Percentiles rank a stretch among this genome's conserved stretches.
phyloP scores from a whole-genome alignment of 495 filamentous ascomycete species.

The Achaetomiella virescens region DNA sequence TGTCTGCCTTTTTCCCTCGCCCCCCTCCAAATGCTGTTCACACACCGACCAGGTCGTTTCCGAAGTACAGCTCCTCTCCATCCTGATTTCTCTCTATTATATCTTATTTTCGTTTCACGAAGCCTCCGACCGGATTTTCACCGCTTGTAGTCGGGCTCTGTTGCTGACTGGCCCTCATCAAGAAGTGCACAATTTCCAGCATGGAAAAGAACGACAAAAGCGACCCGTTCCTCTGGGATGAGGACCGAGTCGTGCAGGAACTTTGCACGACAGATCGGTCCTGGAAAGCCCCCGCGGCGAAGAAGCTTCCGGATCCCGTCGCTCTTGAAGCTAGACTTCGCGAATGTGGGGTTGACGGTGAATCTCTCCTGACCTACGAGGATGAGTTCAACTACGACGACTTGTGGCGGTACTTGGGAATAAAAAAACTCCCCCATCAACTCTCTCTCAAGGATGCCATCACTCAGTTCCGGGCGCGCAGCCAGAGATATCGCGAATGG shows the following conservation, averaged over 20 bases:
- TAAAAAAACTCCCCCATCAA: constrained; percentile 33
- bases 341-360: constrained; percentile 56
- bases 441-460: constrained; percentile 29
- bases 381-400: constrained; percentile 15
- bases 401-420: constrained; percentile 27
- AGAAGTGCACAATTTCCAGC: background rate
- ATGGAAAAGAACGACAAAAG: constrained; percentile 23
- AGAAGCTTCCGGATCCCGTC: constrained; percentile 43
- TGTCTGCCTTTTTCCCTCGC: too few relatives aligned
- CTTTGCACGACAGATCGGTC: constrained; percentile 51
- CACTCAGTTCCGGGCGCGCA: constrained; percentile 25
- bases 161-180: background rate
- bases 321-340: constrained; percentile 49
- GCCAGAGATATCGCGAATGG: constrained; percentile 25
- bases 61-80: too few relatives aligned
- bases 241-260: constrained; percentile 58
- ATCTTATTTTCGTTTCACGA: background rate
- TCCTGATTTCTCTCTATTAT: background rate
- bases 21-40: too few relatives aligned
- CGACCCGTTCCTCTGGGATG: constrained; percentile 64
- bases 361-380: constrained; percentile 48
- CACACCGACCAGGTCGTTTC: too few relatives aligned
- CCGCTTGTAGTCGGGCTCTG: background rate
- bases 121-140: background rate
- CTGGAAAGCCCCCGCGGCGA: constrained; percentile 31